These are phyloP conservation scores for Ophiostoma pallidulum DNA, from an alignment of 2,329 filamentous ascomycete genomes.

Conservation along the genomic window DNA sequence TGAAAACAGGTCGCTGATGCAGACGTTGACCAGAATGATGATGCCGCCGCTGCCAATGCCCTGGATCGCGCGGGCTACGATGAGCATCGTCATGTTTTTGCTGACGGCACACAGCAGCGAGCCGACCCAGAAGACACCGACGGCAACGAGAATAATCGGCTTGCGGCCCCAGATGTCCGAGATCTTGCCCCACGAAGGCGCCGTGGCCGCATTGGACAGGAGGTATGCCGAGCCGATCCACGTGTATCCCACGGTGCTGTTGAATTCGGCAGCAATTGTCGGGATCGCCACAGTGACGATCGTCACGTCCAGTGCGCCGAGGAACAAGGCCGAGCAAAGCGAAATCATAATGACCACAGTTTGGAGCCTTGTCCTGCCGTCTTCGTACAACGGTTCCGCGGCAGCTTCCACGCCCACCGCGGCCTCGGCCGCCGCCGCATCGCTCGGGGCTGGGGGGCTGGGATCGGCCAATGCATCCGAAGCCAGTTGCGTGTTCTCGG, in stretches of 20 bases:
- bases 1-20: conserved; percentile 45
- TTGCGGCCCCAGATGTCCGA: conserved; percentile 51
- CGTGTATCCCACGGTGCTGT: conserved; percentile 57
- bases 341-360: conserved; percentile 29
- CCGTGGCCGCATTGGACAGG: conserved; percentile 56
- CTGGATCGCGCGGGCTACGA: conserved; percentile 39
- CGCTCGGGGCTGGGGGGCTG: background rate
- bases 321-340: conserved; percentile 32
- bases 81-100: conserved; percentile 36
- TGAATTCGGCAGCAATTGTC: conserved; percentile 48
- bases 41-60: conserved; percentile 44
- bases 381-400: conserved; percentile 14
- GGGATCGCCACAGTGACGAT: conserved; percentile 55
- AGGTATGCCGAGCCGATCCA: conserved; percentile 72
- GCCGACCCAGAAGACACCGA: conserved; percentile 42
- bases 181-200: conserved; percentile 61
- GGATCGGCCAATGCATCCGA: no score
- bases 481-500: no score
- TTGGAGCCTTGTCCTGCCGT: conserved; percentile 22
- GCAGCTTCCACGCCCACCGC: background rate
- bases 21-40: conserved; percentile 43
- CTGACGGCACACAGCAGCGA: conserved; percentile 40
- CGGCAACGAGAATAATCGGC: conserved; percentile 38
- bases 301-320: conserved; percentile 42
- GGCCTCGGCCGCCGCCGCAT: background rate